Base-by-base conservation (phyloP, 129 eudicot genomes). In the Chrysanthemum seticuspe region DNA sequence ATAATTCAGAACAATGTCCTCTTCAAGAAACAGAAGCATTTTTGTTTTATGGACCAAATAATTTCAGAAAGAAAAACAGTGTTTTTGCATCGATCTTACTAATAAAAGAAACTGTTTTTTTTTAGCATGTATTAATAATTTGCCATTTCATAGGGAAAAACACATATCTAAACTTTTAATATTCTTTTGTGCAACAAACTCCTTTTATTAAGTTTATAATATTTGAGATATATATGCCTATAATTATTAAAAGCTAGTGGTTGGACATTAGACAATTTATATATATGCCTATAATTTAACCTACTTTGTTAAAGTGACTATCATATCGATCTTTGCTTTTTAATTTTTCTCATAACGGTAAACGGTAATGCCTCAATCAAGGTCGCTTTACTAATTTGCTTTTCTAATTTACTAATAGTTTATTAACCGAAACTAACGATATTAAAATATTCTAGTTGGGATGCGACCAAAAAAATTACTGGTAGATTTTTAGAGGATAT, bases 291-390 rank as follows among this genome's bases (percentile, higher is more conserved):
- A 27, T 27, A 27, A 27, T 27, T 27, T 76, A 13, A 48, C 59
- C 61, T 27, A 45, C 68, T 71, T 71, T 71, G 65, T 65, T 55
- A 78, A 78, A 78, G 82, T 44, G 76, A 27, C 61, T 13, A 13
- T 60, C 14, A 62, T 62, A 66, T 75, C 59, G 67, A 66, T 57
- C 47, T 12, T 45, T 47, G 80, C 80, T 48, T 71, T 78, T 23
- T 54, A 9, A 61, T 31, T 70, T 44, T 63, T 78, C 72, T 44
- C 72, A 72, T 53, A 78, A 78, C 82, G 47, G 77, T 78, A 54
- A 78, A 64, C 82, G 31, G 74, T 68, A 76, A 48, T 76, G 74
- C 57, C 67, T 68, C 80, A 76, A 67, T 76, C 69, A 68, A 68
- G 44, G 19, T 49, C 51, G 58, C 74, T 76, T 76, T 76, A 45